A percentile compares a stretch with the other conserved stretches of the same genome.
These are phyloP conservation scores for Yamadazyma takamatsuzukensis DNA, from an alignment of 805 yeast genomes.

Conservation along the genomic window DNA sequence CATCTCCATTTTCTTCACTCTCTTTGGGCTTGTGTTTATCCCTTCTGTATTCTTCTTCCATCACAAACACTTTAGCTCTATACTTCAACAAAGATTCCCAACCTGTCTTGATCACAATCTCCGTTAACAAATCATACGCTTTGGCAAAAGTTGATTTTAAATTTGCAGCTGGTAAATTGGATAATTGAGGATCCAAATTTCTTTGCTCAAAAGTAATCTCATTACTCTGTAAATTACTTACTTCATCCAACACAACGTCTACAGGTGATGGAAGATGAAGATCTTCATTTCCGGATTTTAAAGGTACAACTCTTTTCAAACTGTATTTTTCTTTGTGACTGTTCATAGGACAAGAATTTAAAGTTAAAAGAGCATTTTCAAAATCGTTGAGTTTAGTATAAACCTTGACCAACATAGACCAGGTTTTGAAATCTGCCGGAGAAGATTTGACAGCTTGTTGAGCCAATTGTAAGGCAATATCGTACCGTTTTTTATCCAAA, in stretches of 20 bases:
- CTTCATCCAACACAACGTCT: conserved; percentile 69
- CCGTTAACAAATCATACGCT: conserved; percentile 44
- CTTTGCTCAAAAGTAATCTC: conserved; percentile 66
- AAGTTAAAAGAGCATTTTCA: conserved; percentile 67
- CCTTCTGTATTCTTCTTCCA: conserved; percentile 46
- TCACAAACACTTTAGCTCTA: conserved; percentile 45
- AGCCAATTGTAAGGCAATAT: conserved; percentile 57
- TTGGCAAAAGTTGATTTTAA: conserved; percentile 48
- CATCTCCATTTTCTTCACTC: conserved; percentile 11
- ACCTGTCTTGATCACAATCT: conserved; percentile 42
- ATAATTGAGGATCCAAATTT: conserved; percentile 57
- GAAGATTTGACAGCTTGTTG: conserved; percentile 63
- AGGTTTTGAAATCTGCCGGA: conserved; percentile 73
- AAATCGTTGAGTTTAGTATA: conserved; percentile 62
- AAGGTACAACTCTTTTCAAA: conserved; percentile 56
- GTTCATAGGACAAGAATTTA: conserved; percentile 82
- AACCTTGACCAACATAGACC: conserved; percentile 64
- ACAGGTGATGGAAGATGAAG: conserved; percentile 74
- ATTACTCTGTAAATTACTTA: conserved; percentile 60
- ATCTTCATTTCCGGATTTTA: conserved; percentile 44
- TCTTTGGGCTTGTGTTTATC: conserved; percentile 19
- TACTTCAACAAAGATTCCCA: conserved; percentile 44
- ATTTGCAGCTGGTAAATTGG: conserved; percentile 66
- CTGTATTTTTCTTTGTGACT: conserved; percentile 64
- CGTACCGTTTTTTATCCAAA: conserved; percentile 46